Evolutionary conservation across 371 early-diverging fungal genomes (phyloP).

Genomic region (Mortierella sp.): DNA sequence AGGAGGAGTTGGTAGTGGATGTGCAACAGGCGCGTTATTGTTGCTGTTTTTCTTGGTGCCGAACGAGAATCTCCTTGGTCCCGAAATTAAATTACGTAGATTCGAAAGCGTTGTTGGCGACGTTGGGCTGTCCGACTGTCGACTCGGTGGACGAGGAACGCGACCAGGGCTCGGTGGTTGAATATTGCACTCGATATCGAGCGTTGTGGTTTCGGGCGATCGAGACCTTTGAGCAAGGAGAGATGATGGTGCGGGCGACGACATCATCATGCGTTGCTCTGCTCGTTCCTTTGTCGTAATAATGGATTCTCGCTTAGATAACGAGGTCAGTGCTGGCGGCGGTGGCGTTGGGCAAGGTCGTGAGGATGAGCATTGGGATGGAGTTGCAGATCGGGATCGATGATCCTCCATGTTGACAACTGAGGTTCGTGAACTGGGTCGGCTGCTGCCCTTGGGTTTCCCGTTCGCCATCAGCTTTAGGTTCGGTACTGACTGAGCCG

Average conservation of each 20-base stretch:
- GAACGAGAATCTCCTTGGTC: constrained; percentile 37
- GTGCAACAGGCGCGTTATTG: neutral
- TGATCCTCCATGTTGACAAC: constrained; percentile 26
- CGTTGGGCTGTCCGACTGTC: constrained; percentile 39
- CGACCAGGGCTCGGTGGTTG: constrained; percentile 2
- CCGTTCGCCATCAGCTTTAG: constrained; percentile 35
- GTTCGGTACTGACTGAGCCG: constrained; percentile 42
- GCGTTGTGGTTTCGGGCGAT: constrained; percentile 19
- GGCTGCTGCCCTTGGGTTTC: constrained; percentile 20
- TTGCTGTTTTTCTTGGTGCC: constrained; percentile 18
- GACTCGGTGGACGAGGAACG: constrained; percentile 26
- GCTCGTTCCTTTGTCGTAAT: constrained; percentile 13
- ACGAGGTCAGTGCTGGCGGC: constrained; percentile 13
- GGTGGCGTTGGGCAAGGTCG: constrained; percentile 33
- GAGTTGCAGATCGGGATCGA: constrained; percentile 45
- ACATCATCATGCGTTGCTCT: constrained; percentile 14
- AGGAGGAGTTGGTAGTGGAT: constrained; percentile 39
- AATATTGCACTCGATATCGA: constrained; percentile 1
- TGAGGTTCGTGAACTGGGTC: constrained; percentile 41
- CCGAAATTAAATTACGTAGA: constrained; percentile 28
- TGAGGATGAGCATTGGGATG: constrained; percentile 22
- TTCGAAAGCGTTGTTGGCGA: constrained; percentile 36
- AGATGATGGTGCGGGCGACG: constrained; percentile 12
- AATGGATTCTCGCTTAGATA: constrained; percentile 24
- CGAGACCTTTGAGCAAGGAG: constrained; percentile 4